Evolutionary conservation across 2,329 filamentous ascomycete species (phyloP), one percentile per base, ranked within the genome.

Genomic region (Penicillium psychrosexuale): DNA sequence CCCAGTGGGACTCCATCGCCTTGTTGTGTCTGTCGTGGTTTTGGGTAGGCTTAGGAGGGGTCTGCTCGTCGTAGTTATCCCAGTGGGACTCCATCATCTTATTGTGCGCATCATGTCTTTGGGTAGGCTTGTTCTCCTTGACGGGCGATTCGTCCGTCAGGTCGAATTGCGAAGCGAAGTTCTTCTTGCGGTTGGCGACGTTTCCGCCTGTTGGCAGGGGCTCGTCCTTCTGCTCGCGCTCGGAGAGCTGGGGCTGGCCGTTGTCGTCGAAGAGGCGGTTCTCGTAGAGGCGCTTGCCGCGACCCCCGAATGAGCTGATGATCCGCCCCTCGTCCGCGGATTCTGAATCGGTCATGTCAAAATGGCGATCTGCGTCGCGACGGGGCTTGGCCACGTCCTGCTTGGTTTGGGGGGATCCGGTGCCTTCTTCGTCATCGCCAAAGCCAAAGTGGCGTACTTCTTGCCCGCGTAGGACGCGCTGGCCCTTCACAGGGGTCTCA

Each of bases 281-380:
- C 67, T 90, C 82, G 77, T 96, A 96, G 42, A 96, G 79, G 28
- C 83, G 81, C 40, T 87, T 77, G 7, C 87, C 87, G 53, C 84
- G 84, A 72, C 90, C 91, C 54, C 85, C 81, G 36, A 75, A 80
- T n/a, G 79, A 73, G 37, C 76, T 74, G 61, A 77, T 77, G 36
- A 70, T 67, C 24, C 72, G 68, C 27, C 51, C 57, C 24, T 65
- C 57, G 43, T 71, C 66, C 51, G 81, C 80, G 15, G 79, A 82
- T 46, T 84, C 85, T 53, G 92, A 86, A 69, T 97, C 92, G 51
- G 84, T 79, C 66, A 97, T 83, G 58, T 94, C 86, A 68, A 96
- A 97, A 73, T 97, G 91, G 1, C 85, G 77, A 68, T 92, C 86
- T 17, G 88, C 87, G 65, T 95, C 90, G 39, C 86, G 89, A 56